phyloP scores from a whole-genome alignment of 768 basidiomycete species.

The Podaxis carcinomalis region DNA sequence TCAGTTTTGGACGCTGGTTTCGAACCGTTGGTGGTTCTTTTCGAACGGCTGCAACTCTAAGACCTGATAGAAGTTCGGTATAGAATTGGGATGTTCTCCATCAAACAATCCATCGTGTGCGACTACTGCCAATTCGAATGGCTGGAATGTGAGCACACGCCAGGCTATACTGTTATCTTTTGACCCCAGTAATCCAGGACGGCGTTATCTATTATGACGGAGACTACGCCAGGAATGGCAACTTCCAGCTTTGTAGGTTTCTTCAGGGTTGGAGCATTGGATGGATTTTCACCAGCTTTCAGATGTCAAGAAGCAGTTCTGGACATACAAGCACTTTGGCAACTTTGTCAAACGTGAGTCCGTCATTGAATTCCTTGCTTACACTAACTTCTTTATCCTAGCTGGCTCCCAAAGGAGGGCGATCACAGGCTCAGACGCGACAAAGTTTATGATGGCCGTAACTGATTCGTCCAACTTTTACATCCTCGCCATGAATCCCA shows the following conservation, averaged over 20 bases:
- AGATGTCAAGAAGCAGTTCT: slow-evolving; percentile 36
- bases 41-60: slow-evolving; percentile 5
- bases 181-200: slow-evolving; percentile 17
- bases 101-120: slow-evolving; percentile 28
- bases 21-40: slow-evolving; percentile 20
- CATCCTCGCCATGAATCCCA: slow-evolving; percentile 33
- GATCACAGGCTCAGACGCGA: slow-evolving; percentile 28
- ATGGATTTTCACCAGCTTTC: not conserved
- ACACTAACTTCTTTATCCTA: slow-evolving; percentile 6
- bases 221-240: slow-evolving; percentile 31
- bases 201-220: slow-evolving; percentile 39
- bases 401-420: slow-evolving; percentile 33
- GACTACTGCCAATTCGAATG: slow-evolving; percentile 30
- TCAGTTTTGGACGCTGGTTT: slow-evolving; percentile 37
- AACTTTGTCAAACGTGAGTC: slow-evolving; percentile 35
- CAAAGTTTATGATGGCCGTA: slow-evolving; percentile 27
- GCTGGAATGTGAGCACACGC: slow-evolving; percentile 34
- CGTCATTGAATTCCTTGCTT: not conserved
- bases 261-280: not conserved
- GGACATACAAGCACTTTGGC: slow-evolving; percentile 36
- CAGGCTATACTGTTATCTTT: not conserved
- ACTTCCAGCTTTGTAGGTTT: slow-evolving; percentile 29
- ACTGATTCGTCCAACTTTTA: slow-evolving; percentile 23
- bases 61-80: not conserved
- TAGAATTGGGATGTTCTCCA: slow-evolving; percentile 37